Conservation (phyloP, 2,329 filamentous ascomycete species). For the Onygenales sp. region DNA sequence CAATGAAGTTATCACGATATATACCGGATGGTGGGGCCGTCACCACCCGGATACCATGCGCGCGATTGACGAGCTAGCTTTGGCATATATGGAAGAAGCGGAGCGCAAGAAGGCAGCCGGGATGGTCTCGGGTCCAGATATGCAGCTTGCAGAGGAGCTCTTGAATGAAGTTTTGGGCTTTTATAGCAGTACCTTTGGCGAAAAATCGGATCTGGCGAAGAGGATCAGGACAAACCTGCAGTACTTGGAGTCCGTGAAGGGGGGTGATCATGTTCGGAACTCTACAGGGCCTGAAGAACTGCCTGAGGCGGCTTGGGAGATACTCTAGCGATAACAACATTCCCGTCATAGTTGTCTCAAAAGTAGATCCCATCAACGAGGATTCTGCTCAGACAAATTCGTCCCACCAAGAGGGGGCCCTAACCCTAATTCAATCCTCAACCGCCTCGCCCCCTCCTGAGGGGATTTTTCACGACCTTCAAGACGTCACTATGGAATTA, state of each 20-base stretch:
- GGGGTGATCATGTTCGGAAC: too few species aligned
- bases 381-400: too few species aligned
- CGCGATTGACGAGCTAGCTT: neutral
- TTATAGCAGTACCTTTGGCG: neutral
- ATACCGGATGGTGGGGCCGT: neutral
- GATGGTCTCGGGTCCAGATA: neutral
- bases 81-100: neutral
- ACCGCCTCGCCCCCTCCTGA: too few species aligned
- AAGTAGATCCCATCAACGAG: too few species aligned
- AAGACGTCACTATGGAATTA: too few species aligned
- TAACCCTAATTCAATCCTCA: too few species aligned
- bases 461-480: too few species aligned
- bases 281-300: too few species aligned
- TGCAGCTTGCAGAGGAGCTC: neutral
- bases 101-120: neutral
- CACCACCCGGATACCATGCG: neutral
- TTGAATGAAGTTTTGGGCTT: neutral
- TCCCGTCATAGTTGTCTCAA: too few species aligned
- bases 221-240: neutral
- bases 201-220: neutral
- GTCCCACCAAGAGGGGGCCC: too few species aligned
- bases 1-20: neutral
- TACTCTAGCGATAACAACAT: too few species aligned
- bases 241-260: neutral
- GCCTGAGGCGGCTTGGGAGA: too few species aligned